A percentile compares a stretch with the other conserved stretches of the same genome.
Conservation (phyloP, 768 basidiomycete genomes). For the Sporobolomyces roseus region DNA sequence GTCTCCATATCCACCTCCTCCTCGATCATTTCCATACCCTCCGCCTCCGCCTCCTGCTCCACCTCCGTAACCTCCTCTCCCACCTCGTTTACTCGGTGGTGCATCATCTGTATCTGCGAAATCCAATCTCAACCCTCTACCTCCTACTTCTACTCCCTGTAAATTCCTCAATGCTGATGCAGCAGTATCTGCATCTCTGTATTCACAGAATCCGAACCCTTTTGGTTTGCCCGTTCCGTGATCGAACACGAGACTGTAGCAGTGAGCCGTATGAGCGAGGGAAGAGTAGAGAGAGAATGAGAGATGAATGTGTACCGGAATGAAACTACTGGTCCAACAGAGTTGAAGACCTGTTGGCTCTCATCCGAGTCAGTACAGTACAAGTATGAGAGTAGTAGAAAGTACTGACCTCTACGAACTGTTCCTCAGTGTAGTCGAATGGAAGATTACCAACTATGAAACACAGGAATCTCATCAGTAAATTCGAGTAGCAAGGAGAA, state of each 20-base stretch:
- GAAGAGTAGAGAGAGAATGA: background rate
- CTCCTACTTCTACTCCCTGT: constrained; percentile 85
- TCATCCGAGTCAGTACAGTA: background rate
- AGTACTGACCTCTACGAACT: constrained; percentile 37
- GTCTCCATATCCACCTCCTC: constrained; percentile 6
- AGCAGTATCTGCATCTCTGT: constrained; percentile 85
- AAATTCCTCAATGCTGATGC: constrained; percentile 91
- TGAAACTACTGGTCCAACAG: constrained; percentile 45
- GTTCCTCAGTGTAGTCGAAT: constrained; percentile 41
- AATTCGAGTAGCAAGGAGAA: background rate
- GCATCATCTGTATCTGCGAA: constrained; percentile 89
- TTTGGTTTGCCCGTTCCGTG: constrained; percentile 80
- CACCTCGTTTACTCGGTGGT: constrained; percentile 69
- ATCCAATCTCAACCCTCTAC: constrained; percentile 87
- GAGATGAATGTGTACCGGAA: constrained; percentile 44
- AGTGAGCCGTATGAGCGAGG: background rate
- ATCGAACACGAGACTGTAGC: constrained; percentile 45
- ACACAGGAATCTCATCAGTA: background rate
- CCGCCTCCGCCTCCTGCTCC: constrained; percentile 36
- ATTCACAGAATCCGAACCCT: constrained; percentile 61
- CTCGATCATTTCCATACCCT: constrained; percentile 3
- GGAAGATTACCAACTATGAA: constrained; percentile 40
- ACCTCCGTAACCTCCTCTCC: constrained; percentile 39
- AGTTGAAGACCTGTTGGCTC: constrained; percentile 40
- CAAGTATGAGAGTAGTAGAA: background rate